Base-by-base conservation (phyloP, 2,329 filamentous ascomycete species). In the Coleophoma crateriformis region DNA sequence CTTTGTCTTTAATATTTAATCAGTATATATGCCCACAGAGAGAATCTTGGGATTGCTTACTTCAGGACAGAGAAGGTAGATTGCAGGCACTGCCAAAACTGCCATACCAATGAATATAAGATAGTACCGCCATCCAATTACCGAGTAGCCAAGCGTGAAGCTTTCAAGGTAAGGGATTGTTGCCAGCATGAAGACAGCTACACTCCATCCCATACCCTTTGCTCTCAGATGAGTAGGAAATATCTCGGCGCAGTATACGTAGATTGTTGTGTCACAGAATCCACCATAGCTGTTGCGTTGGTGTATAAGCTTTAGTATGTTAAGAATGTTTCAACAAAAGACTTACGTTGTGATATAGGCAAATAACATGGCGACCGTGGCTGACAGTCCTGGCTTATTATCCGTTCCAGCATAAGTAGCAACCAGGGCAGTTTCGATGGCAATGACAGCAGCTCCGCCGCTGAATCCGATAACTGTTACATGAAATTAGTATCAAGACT, bases 221-320 rank as follows among this genome's bases (percentile, higher is more conserved):
- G 41, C n/a, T 14, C 50, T 33, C 40, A 51, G 40, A 45, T 51
- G 50, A 39, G 46, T 51, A n/a, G 50, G 50, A 19, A 51, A 51
- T n/a, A 51, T 48, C 27, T 51, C 50, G n/a, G 44, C 35, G 15
- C n/a, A 15, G 35, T 47, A 50, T 14, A 50, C 45, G 22, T 43
- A 47, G 13, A 22, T 44, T 15, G 35, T 43, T 17, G 38, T 37
- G 38, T 50, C 49, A 15, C 46, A 46, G 33, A 20, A 43, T 19
- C 20, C 15, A 19, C 19, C 46, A 48, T 33, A 48, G 32, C 46
- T 48, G 45, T 38, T 38, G 2, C 5, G 8, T 8, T 38, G 35
- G 15, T 17, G 7, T n/a, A 38, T 14, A 17, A 38, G 35, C 6
- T 38, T 12, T 4, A 4, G 35, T 27, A 27, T 27, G 27, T 27